Evolutionary conservation across 352 stramenopile species (phyloP).

Genomic region (Phytophthora palmivora): DNA sequence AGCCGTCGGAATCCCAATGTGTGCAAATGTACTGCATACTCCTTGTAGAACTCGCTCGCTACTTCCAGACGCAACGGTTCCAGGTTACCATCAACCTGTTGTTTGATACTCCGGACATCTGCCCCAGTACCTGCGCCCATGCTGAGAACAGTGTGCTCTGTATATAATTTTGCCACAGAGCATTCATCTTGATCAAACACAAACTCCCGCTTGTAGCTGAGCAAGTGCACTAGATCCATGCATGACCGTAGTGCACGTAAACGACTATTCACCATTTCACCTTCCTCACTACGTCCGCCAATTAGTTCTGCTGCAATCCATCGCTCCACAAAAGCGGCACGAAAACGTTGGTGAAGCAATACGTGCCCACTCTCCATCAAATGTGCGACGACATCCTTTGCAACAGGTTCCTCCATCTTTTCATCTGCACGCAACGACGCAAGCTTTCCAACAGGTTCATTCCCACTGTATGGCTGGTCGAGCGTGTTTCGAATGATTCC

Average conservation of each 20-base stretch:
- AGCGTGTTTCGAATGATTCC: constrained; percentile 59
- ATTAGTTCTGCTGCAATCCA: constrained; percentile 60
- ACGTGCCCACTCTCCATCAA: constrained; percentile 69
- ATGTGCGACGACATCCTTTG: constrained; percentile 56
- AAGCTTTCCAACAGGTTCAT: constrained; percentile 63
- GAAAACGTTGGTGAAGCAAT: constrained; percentile 74
- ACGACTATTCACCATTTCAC: constrained; percentile 50
- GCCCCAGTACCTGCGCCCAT: constrained; percentile 73
- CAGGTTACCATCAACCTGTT: constrained; percentile 78
- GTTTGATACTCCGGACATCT: constrained; percentile 68
- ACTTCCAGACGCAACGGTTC: constrained; percentile 75
- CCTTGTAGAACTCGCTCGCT: constrained; percentile 71
- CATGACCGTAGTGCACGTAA: constrained; percentile 70
- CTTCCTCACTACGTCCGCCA: constrained; percentile 49
- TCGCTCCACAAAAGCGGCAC: constrained; percentile 79
- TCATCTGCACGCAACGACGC: constrained; percentile 42
- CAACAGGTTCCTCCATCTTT: constrained; percentile 63
- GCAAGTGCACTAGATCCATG: constrained; percentile 85
- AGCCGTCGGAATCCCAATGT: constrained; percentile 75
- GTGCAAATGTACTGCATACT: constrained; percentile 68
- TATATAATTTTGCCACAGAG: constrained; percentile 77
- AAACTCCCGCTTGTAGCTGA: constrained; percentile 90
- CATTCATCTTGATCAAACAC: constrained; percentile 79
- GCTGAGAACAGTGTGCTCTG: constrained; percentile 74
- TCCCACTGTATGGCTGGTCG: constrained; percentile 58